Conservation (phyloP, 2,329 filamentous ascomycete genomes). For the Botrytis porri region DNA sequence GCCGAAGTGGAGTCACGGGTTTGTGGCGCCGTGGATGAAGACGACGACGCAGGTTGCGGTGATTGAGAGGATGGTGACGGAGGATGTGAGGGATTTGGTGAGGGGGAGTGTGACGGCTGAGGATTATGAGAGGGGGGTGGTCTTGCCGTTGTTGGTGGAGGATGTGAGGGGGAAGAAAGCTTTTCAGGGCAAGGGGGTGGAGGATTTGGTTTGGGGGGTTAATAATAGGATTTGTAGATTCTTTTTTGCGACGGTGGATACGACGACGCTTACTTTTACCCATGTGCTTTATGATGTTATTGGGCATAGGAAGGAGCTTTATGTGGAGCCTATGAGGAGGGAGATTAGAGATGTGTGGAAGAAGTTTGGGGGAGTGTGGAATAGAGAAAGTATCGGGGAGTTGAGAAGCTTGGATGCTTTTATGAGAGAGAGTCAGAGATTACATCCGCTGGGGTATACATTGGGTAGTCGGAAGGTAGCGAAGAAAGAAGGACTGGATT, state of each 20-base stretch:
- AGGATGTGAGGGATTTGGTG: neutral
- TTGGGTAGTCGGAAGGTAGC: constrained; percentile 14
- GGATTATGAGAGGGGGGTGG: neutral
- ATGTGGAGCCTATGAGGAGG: constrained; percentile 2
- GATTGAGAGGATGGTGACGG: neutral
- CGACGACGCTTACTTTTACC: constrained; percentile 11
- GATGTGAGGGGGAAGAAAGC: neutral
- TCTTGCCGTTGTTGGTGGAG: neutral
- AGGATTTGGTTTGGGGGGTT: neutral
- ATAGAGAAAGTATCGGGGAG: constrained; percentile 1
- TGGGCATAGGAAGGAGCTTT: neutral
- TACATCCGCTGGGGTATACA: constrained; percentile 14
- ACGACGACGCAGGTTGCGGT: neutral
- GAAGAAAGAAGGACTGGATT: neutral
- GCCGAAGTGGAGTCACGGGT: neutral
- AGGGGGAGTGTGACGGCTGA: neutral
- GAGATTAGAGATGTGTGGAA: constrained; percentile 6
- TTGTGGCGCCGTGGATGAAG: constrained; percentile 9
- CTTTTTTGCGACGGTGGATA: constrained; percentile 15
- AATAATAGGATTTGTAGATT: neutral
- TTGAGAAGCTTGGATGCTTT: constrained; percentile 8
- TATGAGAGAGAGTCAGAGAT: constrained; percentile 15
- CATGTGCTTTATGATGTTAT: constrained; percentile 15
- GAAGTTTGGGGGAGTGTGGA: constrained; percentile 6
- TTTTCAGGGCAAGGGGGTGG: neutral